These are phyloP conservation scores for Schizothecium vesticola DNA, from an alignment of 495 filamentous ascomycete genomes.

Conservation along the genomic window DNA sequence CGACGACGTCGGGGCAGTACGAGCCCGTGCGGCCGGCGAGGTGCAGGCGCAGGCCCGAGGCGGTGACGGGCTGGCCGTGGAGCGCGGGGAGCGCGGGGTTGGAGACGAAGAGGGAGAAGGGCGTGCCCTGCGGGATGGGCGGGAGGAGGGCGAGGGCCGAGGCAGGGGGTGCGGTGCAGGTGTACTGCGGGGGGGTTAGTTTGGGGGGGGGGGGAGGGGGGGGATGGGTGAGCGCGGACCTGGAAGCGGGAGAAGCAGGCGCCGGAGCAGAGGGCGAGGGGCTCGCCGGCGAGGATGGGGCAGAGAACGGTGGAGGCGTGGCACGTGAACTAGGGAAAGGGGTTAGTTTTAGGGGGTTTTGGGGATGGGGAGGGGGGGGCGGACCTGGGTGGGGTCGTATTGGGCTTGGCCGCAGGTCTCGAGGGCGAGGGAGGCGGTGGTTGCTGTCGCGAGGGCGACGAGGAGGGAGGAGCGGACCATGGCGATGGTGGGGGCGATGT, in stretches of 20 bases:
- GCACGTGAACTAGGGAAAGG: constrained; percentile 29
- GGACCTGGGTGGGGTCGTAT: constrained; percentile 29
- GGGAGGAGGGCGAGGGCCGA: constrained; percentile 27
- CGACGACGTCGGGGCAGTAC: constrained; percentile 30
- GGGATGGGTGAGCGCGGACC: too few relatives aligned
- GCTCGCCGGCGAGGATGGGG: constrained; percentile 28
- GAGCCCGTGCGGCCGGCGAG: constrained; percentile 41
- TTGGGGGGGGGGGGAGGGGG: too few relatives aligned
- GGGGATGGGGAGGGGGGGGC: background rate
- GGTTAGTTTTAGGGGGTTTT: background rate
- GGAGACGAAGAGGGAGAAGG: constrained; percentile 35
- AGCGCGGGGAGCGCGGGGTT: constrained; percentile 38
- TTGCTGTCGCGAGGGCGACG: constrained; percentile 15
- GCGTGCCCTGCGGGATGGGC: constrained; percentile 27
- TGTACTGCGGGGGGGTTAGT: too few relatives aligned
- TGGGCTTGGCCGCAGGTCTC: constrained; percentile 22
- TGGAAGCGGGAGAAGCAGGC: constrained; percentile 35
- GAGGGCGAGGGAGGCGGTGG: constrained; percentile 13
- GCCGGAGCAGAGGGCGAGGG: constrained; percentile 24
- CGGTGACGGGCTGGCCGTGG: constrained; percentile 38
- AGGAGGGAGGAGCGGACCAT: constrained; percentile 18
- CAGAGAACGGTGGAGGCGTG: constrained; percentile 28
- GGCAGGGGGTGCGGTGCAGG: constrained; percentile 26
- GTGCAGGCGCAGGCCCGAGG: constrained; percentile 31
- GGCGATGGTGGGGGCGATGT: background rate